These are phyloP conservation scores for Nicotiana rustica DNA, from an alignment of 305 asterid genomes.

Conservation along the genomic window DNA sequence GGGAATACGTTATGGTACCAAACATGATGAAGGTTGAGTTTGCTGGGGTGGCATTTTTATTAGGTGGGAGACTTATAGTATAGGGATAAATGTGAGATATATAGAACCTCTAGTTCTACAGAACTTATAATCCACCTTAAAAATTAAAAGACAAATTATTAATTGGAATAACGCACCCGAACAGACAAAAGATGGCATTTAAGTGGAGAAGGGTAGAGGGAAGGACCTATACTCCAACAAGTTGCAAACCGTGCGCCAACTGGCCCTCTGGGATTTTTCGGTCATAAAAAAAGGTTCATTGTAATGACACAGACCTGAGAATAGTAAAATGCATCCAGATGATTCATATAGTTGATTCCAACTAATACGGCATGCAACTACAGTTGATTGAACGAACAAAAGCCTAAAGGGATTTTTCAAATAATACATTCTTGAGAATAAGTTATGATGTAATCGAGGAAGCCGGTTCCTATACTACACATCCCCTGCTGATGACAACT, in stretches of 20 bases:
- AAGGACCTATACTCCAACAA: not conserved
- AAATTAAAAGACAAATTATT: not conserved
- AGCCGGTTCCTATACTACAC: conserved; percentile 7
- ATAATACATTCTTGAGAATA: not conserved
- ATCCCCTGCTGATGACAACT: not conserved
- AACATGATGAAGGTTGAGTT: conserved; percentile 14
- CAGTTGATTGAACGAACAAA: not conserved
- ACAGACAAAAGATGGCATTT: not conserved
- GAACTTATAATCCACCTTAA: conserved; percentile 9
- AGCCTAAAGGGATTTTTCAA: not conserved
- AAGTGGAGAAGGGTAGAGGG: not conserved
- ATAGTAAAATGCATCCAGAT: no score
- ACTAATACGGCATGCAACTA: not conserved
- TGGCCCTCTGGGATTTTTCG: not conserved
- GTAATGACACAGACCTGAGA: not conserved
- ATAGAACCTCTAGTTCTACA: not conserved
- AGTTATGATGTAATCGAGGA: not conserved
- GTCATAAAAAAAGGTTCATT: not conserved
- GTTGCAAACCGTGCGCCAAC: not conserved
- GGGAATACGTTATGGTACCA: conserved; percentile 23
- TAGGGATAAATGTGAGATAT: not conserved
- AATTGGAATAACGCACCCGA: not conserved
- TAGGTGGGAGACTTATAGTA: not conserved
- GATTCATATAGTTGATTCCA: not conserved
- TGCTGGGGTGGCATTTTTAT: not conserved